Percentiles rank a stretch among this genome's conserved stretches.
Evolutionary conservation across 2,329 filamentous ascomycete species (phyloP).

Genomic region (Colletotrichum godetiae): DNA sequence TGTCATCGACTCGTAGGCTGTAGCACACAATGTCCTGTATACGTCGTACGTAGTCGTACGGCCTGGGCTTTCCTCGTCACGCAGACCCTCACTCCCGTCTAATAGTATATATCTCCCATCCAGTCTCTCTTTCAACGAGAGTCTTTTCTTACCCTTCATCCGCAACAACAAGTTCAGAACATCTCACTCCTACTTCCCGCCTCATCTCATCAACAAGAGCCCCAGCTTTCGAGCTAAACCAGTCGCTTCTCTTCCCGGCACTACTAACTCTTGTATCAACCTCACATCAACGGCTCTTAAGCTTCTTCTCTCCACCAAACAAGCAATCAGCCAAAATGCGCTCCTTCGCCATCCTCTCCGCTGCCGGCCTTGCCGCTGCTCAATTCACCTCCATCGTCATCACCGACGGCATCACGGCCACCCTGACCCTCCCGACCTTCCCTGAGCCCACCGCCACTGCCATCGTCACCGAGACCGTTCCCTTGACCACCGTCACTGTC

Average conservation of each 20-base stretch:
- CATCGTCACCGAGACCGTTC: conserved; percentile 30
- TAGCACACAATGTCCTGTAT: background rate
- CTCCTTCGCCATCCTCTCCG: conserved; percentile 37
- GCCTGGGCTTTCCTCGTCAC: conserved; percentile 9
- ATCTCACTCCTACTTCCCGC: background rate
- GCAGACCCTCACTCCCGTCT: background rate
- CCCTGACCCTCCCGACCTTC: conserved; percentile 37
- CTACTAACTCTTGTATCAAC: background rate
- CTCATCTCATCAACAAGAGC: background rate
- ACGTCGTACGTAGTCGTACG: conserved; percentile 25
- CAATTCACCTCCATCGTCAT: conserved; percentile 37
- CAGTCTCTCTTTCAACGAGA: background rate
- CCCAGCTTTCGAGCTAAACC: conserved; percentile 14
- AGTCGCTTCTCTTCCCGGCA: conserved; percentile 15
- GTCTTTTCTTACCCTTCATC: background rate
- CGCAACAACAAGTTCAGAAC: background rate
- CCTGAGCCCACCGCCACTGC: conserved; percentile 31
- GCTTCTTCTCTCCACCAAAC: background rate
- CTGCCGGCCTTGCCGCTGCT: conserved; percentile 37
- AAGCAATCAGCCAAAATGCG: conserved; percentile 38
- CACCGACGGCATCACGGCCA: conserved; percentile 38
- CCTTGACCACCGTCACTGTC: conserved; percentile 34
- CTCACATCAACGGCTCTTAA: background rate
- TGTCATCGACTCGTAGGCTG: conserved; percentile 32
- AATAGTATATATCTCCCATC: conserved; percentile 23